Percentiles rank a stretch among this genome's conserved stretches.
phyloP scores from a whole-genome alignment of 2,329 filamentous ascomycete genomes.

The Chrysosporium keratinophilum region DNA sequence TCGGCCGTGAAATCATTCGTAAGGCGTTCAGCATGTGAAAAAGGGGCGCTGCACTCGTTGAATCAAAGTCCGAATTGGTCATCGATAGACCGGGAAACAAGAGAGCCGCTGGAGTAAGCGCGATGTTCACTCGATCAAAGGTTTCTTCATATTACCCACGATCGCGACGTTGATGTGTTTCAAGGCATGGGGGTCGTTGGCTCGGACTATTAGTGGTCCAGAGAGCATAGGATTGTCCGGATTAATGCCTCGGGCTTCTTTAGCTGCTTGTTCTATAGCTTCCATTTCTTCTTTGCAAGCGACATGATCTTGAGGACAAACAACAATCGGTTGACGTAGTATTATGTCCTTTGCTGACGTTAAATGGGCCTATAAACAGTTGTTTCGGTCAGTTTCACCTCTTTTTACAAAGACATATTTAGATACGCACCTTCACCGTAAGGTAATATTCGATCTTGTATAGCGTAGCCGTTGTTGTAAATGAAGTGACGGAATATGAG shows the following conservation, averaged over 20 bases:
- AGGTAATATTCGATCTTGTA: constrained; percentile 99
- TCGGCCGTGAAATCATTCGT: background rate
- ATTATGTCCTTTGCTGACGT: constrained; percentile 79
- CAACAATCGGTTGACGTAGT: constrained; percentile 84
- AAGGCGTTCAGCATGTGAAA: background rate
- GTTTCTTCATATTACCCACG: constrained; percentile 52
- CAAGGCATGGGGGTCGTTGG: constrained; percentile 58
- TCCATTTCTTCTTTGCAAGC: constrained; percentile 98
- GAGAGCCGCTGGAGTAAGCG: background rate
- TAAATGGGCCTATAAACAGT: constrained; percentile 60
- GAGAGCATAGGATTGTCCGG: constrained; percentile 90
- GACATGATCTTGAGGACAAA: constrained; percentile 89
- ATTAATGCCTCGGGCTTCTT: constrained; percentile 79
- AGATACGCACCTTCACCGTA: constrained; percentile 69
- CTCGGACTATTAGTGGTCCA: constrained; percentile 67
- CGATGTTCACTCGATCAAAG: constrained; percentile 51
- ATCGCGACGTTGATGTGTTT: constrained; percentile 52
- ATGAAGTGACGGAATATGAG: constrained; percentile 75
- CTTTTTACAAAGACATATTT: background rate
- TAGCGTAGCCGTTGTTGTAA: constrained; percentile 83
- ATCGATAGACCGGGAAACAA: background rate
- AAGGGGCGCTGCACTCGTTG: background rate
- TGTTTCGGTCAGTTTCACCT: constrained; percentile 1
- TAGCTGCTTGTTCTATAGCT: constrained; percentile 89
- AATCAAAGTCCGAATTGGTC: background rate